Base-by-base conservation (phyloP, 176 grass and related monocot species). In the Juncus inflexus region DNA sequence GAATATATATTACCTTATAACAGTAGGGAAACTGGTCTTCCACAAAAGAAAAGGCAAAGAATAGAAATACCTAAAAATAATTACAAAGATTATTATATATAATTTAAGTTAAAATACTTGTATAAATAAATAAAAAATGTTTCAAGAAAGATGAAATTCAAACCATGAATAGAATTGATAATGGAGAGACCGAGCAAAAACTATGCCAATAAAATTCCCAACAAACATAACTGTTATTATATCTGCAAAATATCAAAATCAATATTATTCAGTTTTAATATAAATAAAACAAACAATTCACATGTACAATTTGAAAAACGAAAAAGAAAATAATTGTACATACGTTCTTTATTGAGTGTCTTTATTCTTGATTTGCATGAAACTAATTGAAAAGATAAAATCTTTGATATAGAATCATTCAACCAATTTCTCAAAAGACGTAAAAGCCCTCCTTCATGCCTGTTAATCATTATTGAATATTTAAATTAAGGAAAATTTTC, bases 91-190 rank as follows among this genome's bases (percentile, higher is more conserved):
- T 72, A 42, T 10, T 14, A 75, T 35, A 19, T 40, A 75, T 9
- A n/a, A n/a, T n/a, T n/a, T n/a, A n/a, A 50, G 40, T 40, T 38
- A 3, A 40, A 52, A 16, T 63, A 49, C 6, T 15, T 52, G 14
- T 40, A 42, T 3, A 64, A 55, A 53, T 55, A 12, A 56, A 38
- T 37, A 75, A 64, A 41, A 63, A 13, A 9, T 15, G 52, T 15
- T 50, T 40, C 9, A 39, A 63, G 41, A 53, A 3, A 62, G 0
- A 43, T 47, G 0, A 47, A 42, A 15, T 58, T 57, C 79, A 79
- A 82, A 91, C 87, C 87, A 97, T 54, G 87, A 91, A 89, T 97
- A 89, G 50, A 97, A 97, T 65, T 97, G 84, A 57, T 91, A 91
- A 77, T 97, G 88, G 11, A 91, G 77, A 65, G 88, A 97, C 56